These are phyloP conservation scores for Pythium myriotylum DNA, from an alignment of 352 stramenopile species.

Conservation along the genomic window DNA sequence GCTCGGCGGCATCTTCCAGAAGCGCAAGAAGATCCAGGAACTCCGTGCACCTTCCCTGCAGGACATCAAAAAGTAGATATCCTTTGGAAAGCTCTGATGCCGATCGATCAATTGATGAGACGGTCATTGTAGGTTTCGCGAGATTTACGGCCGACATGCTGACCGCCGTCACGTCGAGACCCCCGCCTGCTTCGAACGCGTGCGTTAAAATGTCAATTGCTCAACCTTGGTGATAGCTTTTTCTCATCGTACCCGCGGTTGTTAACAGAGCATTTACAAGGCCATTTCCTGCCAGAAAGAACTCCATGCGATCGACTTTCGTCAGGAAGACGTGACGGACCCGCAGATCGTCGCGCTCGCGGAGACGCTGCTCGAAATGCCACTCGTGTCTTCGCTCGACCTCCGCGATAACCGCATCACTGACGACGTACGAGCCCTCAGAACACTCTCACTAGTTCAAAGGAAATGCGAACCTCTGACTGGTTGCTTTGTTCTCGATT, in stretches of 20 bases:
- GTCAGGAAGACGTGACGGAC: slow-evolving; percentile 80
- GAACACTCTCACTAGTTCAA: too few relatives aligned
- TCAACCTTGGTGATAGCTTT: neutral
- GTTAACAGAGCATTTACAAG: slow-evolving; percentile 80
- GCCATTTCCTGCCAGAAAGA: slow-evolving; percentile 84
- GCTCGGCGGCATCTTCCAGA: slow-evolving; percentile 78
- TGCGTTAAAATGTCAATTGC: slow-evolving; percentile 3
- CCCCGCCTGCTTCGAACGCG: slow-evolving; percentile 73
- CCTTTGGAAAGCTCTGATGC: too few relatives aligned
- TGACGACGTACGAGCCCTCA: slow-evolving; percentile 53
- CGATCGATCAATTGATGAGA: too few relatives aligned
- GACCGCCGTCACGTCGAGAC: slow-evolving; percentile 61
- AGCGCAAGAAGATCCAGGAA: slow-evolving; percentile 80
- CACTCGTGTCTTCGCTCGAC: slow-evolving; percentile 75
- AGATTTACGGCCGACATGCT: slow-evolving; percentile 65
- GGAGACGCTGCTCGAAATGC: slow-evolving; percentile 74
- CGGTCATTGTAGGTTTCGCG: slow-evolving; percentile 75
- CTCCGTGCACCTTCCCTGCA: slow-evolving; percentile 73
- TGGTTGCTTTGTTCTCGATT: neutral
- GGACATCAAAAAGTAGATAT: slow-evolving; percentile 67
- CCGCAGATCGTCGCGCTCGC: slow-evolving; percentile 78
- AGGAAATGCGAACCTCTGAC: neutral
- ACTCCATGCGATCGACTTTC: slow-evolving; percentile 71
- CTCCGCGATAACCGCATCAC: slow-evolving; percentile 81
- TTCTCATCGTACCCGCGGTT: too few relatives aligned